Percentiles rank a stretch among this genome's conserved stretches.
phyloP scores from a whole-genome alignment of 257 asterid genomes.

The Mitragyna speciosa region DNA sequence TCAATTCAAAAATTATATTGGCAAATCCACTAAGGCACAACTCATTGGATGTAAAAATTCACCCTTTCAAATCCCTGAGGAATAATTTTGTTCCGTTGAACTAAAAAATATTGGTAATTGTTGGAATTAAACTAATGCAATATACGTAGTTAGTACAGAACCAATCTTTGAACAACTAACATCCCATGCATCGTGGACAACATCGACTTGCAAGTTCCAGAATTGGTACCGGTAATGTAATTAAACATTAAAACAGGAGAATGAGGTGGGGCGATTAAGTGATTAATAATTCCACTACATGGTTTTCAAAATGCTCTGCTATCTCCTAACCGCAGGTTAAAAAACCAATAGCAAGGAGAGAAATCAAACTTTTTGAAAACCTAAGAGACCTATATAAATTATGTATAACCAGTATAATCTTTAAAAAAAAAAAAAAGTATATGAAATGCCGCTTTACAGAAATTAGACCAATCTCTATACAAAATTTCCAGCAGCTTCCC shows the following conservation, averaged over 20 bases:
- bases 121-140: no score
- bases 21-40: no score
- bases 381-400: slow-evolving; percentile 1
- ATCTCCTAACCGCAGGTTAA: background rate
- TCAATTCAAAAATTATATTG: no score
- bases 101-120: no score
- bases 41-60: no score
- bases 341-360: background rate
- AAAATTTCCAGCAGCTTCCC: slow-evolving; percentile 18
- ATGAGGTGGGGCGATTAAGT: background rate
- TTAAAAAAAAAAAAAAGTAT: slow-evolving; percentile 4
- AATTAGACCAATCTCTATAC: slow-evolving; percentile 23
- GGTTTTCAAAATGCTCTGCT: background rate
- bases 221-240: background rate
- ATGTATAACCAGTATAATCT: slow-evolving; percentile 11
- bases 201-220: background rate
- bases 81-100: no score
- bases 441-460: slow-evolving; percentile 18
- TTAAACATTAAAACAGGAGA: background rate
- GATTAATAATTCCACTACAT: background rate
- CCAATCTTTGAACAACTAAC: no score
- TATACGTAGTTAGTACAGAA: no score
- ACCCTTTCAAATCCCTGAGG: no score
- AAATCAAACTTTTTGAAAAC: background rate
- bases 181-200: background rate